Base-by-base conservation (phyloP, 169 alveolate species). In the Eimeria tenella region DNA sequence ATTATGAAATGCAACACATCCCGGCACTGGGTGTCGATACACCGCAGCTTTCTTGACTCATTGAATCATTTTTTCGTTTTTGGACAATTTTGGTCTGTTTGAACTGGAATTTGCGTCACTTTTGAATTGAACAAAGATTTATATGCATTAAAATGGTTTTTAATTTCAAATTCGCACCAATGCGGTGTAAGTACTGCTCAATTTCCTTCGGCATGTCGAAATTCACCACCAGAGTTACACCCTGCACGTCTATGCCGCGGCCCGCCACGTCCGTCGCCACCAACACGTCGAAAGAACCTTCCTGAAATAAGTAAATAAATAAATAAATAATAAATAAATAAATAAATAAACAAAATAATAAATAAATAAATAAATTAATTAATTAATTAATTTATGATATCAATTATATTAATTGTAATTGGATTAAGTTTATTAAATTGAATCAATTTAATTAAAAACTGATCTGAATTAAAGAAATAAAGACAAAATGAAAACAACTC, bases 191-290 rank as follows among this genome's bases (percentile, higher is more conserved):
- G 95, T 98, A 99, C 81, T 98, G 98, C 94, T 98, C 98, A 55
- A 98, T 98, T 89, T 98, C 98, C 94, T 97, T 98, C n/a, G 99
- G 99, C 96, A 99, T 98, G 96, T 99, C 99, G 94, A 98, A 99
- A 96, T 99, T 99, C 25, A 99, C 98, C 60, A 99, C 99, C 81
- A 97, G 97, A 68, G 97, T 97, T 42, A 99, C 99, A 7, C 98
- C 99, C 31, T 98, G 99, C 55, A 99, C 98, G 96, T 99, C 99
- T 19, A 99, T 94, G 62, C 99, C 99, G 81, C 99, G 94, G n/a
- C 95, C 94, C 86, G 91, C 95, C 50, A 99, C 99, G 96, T 99
- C 99, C 10, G 99, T 99, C 60, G 99, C 99, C 53, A 99, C 99
- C 90, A 99, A 95, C 75, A 99, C 98, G 94, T 98, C 99, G 9